Evolutionary conservation across 805 yeast species (phyloP), one percentile per base, ranked within the genome.

Genomic region (Candida nemodendra): DNA sequence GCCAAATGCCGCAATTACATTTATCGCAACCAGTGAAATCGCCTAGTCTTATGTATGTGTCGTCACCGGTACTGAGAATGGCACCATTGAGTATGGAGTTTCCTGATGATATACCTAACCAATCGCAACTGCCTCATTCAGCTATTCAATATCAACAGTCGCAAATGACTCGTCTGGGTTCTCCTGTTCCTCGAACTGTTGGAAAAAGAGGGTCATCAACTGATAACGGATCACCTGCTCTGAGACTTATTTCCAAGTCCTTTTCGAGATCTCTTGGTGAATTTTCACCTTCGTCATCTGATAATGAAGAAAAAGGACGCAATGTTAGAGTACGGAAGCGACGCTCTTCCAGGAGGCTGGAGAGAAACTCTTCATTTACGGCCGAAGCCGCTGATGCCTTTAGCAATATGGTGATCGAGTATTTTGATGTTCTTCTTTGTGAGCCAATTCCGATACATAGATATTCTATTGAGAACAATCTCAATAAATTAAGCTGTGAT

Each of bases 381-480:
- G 47, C 47, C n/a, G 44, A 45, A 17, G 29, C 49, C 5, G 35
- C 50, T 4, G 45, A 38, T 24, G 48, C 45, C 1, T 35, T 50
- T 17, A 39, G 49, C 27, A 37, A 47, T 22, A 34, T 47, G 46
- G 46, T 47, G 21, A 45, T 56, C 25, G 44, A 45, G 17, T 47
- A 49, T 23, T 59, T 84, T 48, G 90, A 86, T 56, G 80, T 89
- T 4, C 65, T 91, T 31, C 67, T 88, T 11, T 89, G 96, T 61
- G 96, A 88, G 52, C 88, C 93, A 2, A 85, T 86, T 42, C 93
- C 96, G 0, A 83, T 83, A 39, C 81, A 86, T 48, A 64, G 95
- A 33, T 85, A 76, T 52, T 71, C 86, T 11, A 72, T 82, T 18
- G 73, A 78, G 29, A 76, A 72, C 41, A 71, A 81, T 44, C 65